phyloP scores from a whole-genome alignment of 2,329 filamentous ascomycete species.

The Leptographium galeiforme region DNA sequence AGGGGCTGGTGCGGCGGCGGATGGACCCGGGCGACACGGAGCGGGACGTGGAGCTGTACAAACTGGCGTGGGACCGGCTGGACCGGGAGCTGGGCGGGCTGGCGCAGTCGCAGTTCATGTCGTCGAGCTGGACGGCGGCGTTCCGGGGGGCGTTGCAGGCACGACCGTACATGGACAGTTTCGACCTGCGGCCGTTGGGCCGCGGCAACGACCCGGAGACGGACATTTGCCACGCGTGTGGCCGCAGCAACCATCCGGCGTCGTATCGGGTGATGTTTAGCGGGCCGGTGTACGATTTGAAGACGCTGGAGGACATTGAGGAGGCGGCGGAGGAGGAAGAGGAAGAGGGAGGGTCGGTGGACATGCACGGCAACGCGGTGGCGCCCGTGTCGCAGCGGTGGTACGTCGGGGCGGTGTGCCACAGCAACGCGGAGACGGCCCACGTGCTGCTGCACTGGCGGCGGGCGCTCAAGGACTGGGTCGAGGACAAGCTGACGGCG shows the following conservation, averaged over 20 bases:
- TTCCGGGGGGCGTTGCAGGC: slow-evolving; percentile 55
- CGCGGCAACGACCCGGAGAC: neutral
- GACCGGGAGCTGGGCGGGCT: slow-evolving; percentile 57
- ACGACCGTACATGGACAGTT: slow-evolving; percentile 45
- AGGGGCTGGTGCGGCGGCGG: slow-evolving; percentile 72
- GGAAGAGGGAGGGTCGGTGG: slow-evolving; percentile 24
- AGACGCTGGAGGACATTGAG: slow-evolving; percentile 53
- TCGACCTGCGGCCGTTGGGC: slow-evolving; percentile 23
- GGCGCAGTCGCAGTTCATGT: slow-evolving; percentile 57
- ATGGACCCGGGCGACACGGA: slow-evolving; percentile 45
- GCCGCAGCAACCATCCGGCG: slow-evolving; percentile 53
- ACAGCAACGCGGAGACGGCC: slow-evolving; percentile 47
- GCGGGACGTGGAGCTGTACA: slow-evolving; percentile 48
- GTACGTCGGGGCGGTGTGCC: slow-evolving; percentile 26
- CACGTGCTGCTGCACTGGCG: slow-evolving; percentile 68
- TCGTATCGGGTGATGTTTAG: slow-evolving; percentile 49
- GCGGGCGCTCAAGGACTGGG: slow-evolving; percentile 57
- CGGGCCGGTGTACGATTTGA: slow-evolving; percentile 52
- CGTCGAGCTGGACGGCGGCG: slow-evolving; percentile 52
- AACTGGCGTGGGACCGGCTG: slow-evolving; percentile 55
- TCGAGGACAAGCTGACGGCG: slow-evolving; percentile 45
- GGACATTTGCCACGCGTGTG: slow-evolving; percentile 56
- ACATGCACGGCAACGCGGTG: slow-evolving; percentile 25
- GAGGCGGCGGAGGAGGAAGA: slow-evolving; percentile 17
- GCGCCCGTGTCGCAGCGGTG: slow-evolving; percentile 24